phyloP scores from a whole-genome alignment of 345 rosid genomes.

The Geranium rotundifolium region DNA sequence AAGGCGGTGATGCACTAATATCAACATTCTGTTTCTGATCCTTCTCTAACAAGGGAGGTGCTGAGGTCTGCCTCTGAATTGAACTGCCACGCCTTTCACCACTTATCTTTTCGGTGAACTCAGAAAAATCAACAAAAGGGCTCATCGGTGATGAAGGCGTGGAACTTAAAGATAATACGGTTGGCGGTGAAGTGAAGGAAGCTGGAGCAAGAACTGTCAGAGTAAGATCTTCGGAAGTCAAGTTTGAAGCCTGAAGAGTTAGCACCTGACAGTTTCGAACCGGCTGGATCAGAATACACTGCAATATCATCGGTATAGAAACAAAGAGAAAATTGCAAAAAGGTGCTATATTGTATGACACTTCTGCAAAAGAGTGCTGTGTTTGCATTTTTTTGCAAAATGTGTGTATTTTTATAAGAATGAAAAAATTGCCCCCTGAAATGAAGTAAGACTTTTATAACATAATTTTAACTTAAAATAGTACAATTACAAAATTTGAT shows the following conservation, averaged over 20 bases:
- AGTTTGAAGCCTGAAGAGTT: constrained; percentile 89
- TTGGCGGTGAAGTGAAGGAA: constrained; percentile 77
- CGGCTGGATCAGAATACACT: too few relatives aligned
- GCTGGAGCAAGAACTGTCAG: constrained; percentile 90
- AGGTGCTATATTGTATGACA: too few relatives aligned
- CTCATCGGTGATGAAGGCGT: constrained; percentile 56
- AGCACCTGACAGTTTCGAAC: constrained; percentile 41
- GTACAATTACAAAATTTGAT: too few relatives aligned
- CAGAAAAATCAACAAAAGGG: constrained; percentile 53
- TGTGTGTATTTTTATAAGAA: too few relatives aligned
- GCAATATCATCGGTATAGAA: too few relatives aligned
- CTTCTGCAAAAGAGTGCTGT: too few relatives aligned
- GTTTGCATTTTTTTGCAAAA: too few relatives aligned
- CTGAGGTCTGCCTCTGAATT: constrained; percentile 15
- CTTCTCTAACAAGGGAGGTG: constrained; percentile 8
- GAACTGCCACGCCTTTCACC: constrained; percentile 24
- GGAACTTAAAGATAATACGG: constrained; percentile 72
- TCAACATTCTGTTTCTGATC: constrained; percentile 27
- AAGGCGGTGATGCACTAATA: constrained; percentile 20
- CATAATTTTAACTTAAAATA: too few relatives aligned
- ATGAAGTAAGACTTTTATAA: too few relatives aligned
- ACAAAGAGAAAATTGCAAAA: too few relatives aligned
- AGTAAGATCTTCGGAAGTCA: constrained; percentile 81
- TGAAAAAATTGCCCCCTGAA: too few relatives aligned
- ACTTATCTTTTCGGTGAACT: constrained; percentile 40